Percentiles rank a stretch among this genome's conserved stretches.
Evolutionary conservation across 768 basidiomycete genomes (phyloP).

Genomic region (Suillus variegatus): DNA sequence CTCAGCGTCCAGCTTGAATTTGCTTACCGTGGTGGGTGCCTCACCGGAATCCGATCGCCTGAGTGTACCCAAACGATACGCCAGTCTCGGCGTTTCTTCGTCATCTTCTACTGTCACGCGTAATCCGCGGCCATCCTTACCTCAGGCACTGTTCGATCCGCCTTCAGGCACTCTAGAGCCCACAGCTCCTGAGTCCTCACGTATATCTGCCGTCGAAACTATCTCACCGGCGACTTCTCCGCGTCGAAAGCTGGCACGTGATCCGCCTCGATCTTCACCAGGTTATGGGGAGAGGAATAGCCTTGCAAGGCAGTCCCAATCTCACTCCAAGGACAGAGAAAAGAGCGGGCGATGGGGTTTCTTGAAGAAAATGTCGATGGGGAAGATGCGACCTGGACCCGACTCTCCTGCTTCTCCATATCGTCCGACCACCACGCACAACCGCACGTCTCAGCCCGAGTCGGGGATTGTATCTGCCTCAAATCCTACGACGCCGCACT

Average conservation of each 20-base stretch:
- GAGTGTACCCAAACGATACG: conserved; percentile 57
- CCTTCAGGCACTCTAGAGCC: conserved; percentile 35
- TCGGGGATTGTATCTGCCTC: conserved; percentile 21
- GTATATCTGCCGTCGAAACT: conserved; percentile 21
- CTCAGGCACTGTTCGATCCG: conserved; percentile 53
- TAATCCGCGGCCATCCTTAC: conserved; percentile 40
- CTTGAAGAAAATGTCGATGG: conserved; percentile 98
- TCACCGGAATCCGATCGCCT: conserved; percentile 38
- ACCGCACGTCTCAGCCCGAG: conserved; percentile 19
- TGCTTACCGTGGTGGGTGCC: conserved; percentile 41
- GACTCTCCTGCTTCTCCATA: conserved; percentile 49
- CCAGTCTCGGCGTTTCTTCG: conserved; percentile 58
- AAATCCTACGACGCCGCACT: conserved; percentile 32
- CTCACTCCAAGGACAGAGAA: conserved; percentile 44
- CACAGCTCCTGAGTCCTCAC: conserved; percentile 14
- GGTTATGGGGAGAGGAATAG: conserved; percentile 28
- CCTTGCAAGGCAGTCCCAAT: conserved; percentile 19
- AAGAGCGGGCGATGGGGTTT: conserved; percentile 90
- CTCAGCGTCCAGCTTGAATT: conserved; percentile 71
- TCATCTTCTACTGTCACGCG: conserved; percentile 40
- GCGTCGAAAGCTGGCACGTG: conserved; percentile 23
- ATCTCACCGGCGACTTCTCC: conserved; percentile 31
- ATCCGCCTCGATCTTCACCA: conserved; percentile 13
- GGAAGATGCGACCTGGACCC: conserved; percentile 64
- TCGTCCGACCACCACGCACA: conserved; percentile 38